These are phyloP conservation scores for Russula abietina DNA, from an alignment of 768 basidiomycete genomes.

Conservation along the genomic window DNA sequence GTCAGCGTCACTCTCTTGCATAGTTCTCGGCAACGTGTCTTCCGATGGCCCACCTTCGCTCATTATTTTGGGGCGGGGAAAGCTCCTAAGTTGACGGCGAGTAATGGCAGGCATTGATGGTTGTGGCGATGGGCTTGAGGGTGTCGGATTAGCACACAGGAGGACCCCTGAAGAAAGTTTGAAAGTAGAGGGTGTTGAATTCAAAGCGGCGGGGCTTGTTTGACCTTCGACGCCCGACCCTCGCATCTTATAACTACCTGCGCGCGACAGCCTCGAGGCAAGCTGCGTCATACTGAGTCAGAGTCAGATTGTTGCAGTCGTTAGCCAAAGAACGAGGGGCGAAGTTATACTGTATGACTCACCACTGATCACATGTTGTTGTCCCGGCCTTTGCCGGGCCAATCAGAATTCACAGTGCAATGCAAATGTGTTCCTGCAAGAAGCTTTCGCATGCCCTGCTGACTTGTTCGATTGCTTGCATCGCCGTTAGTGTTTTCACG, in stretches of 20 bases:
- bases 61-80: background rate
- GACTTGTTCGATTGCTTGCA: no score
- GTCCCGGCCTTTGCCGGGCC: background rate
- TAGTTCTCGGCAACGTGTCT: background rate
- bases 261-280: background rate
- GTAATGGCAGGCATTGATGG: slow-evolving; percentile 14
- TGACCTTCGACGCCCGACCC: background rate
- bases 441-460: no score
- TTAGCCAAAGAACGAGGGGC: background rate
- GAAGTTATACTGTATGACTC: background rate
- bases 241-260: slow-evolving; percentile 6
- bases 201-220: background rate
- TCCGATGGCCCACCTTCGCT: background rate
- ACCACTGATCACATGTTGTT: background rate
- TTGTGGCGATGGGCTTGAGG: background rate
- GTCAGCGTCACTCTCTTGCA: background rate
- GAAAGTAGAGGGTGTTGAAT: background rate
- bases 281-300: slow-evolving; percentile 11
- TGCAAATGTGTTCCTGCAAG: no score
- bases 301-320: slow-evolving; percentile 1
- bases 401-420: no score
- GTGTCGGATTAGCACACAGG: background rate
- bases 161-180: background rate
- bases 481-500: no score
- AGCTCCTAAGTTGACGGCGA: slow-evolving; percentile 5